Base-by-base conservation (phyloP, 2,329 filamentous ascomycete species). In the Ophiocordyceps polyrhachis-furcata region DNA sequence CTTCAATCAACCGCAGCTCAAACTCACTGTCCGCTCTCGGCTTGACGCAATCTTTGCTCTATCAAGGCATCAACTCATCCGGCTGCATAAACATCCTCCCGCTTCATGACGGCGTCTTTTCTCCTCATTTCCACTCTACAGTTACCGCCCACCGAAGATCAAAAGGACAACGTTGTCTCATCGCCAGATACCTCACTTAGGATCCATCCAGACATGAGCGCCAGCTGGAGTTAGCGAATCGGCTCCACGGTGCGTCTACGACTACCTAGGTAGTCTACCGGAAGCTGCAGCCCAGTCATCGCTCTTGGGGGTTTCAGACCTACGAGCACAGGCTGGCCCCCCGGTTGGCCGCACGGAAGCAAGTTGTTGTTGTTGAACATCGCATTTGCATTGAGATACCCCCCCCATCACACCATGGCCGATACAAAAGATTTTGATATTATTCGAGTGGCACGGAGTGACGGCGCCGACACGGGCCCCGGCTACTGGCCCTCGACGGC, bases 391-490 rank as follows among this genome's bases (percentile, higher is more conserved):
- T 19, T 14, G 35, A 15, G 31, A 32, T 41, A 32, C 21, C 42
- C 21, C 42, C 32, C 21, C 42, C 32, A 38, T 43, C 38, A n/a
- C 23, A 41, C 38, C 31, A 61, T 60, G 55, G 46, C 60, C 17
- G 61, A 63, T 2, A 49, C 56, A 44, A 64, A 61, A 42, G 63
- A 66, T 5, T 66, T 65, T 38, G 61, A 66, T 37, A 53, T 65
- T 20, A 54, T 70, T 20, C 56, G 58, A 43, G 58, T 70, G 38
- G 59, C 58, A 6, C 63, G 67, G 43, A 69, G 63, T 50, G 68
- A 71, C 55, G 67, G 68, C 17, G 58, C 58, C 40, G 66, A 68
- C 43, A 62, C 58, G 8, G 65, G 65, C 2, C 63, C 63, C 0
- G 65, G 64, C 11, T 68, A 68, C 51, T 68, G 65, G 65, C 63